A percentile compares a stretch with the other conserved stretches of the same genome.
These are phyloP conservation scores for Leucosporidium yakuticum DNA, from an alignment of 768 basidiomycete genomes.

Conservation along the genomic window DNA sequence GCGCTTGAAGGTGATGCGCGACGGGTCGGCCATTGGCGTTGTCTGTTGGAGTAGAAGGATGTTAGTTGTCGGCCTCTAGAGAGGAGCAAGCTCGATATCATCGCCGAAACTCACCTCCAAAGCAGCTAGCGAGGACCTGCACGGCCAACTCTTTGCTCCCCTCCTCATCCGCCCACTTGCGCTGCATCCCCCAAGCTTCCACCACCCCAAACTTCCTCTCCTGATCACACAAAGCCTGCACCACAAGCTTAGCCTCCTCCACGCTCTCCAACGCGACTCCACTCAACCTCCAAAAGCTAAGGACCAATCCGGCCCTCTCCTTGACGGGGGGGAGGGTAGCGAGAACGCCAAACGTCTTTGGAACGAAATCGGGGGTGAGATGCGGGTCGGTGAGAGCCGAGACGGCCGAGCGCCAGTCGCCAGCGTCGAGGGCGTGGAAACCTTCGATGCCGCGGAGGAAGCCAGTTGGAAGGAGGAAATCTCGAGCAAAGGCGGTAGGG, in stretches of 20 bases:
- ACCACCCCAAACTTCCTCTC: conserved; percentile 9
- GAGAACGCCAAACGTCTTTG: conserved; percentile 24
- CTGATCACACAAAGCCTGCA: conserved; percentile 19
- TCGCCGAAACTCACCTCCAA: conserved; percentile 20
- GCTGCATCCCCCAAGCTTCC: conserved; percentile 31
- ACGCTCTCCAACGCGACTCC: conserved; percentile 8
- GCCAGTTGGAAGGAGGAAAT: conserved; percentile 19
- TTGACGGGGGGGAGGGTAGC: not conserved
- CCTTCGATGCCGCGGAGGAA: conserved; percentile 20
- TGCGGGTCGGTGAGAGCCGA: conserved; percentile 25
- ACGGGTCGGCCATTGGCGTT: conserved; percentile 12
- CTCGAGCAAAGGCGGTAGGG: conserved; percentile 8
- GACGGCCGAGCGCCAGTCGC: conserved; percentile 8
- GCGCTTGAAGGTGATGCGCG: conserved; percentile 15
- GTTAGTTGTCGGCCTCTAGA: not conserved
- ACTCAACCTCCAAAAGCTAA: conserved; percentile 23
- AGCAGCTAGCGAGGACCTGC: conserved; percentile 22
- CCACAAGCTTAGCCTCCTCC: conserved; percentile 10
- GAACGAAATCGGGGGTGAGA: conserved; percentile 25
- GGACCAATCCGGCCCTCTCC: conserved; percentile 16
- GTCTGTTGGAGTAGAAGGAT: conserved; percentile 1
- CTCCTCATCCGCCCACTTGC: conserved; percentile 15
- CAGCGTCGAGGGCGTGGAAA: conserved; percentile 27
- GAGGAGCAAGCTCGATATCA: not conserved
- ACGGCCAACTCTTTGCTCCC: conserved; percentile 9